Evolutionary conservation across 2,329 filamentous ascomycete species (phyloP), one percentile per base, ranked within the genome.

Genomic region (Fusarium fujikuroi): DNA sequence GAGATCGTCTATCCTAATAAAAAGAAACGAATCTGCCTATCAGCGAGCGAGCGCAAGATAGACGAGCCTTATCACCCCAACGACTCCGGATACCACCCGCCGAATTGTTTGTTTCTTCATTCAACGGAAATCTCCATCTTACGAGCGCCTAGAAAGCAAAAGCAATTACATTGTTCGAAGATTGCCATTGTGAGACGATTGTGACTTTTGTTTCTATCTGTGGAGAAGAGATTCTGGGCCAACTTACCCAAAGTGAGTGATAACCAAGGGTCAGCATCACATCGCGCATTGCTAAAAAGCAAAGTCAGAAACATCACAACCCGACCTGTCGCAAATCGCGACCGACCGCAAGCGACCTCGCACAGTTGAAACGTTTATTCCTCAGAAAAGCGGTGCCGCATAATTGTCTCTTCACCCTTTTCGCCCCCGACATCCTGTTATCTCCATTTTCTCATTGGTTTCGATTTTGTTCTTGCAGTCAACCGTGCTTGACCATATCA

Each of bases 201-300:
- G 73, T 72, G 69, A 70, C 62, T 72, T 60, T 59, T 67, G 52
- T 47, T 68, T 64, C 50, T 69, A 43, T 61, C 63, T 43, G 73
- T 75, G 66, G 74, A 75, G 70, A 28, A 69, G 60, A 43, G 56
- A 52, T 47, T 75, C 63, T 61, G 63, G 63, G 47, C 58, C 73
- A 47, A 67, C 58, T 56, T 75, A 62, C 60, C 23, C 65, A 64
- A 62, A 76, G 75, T 77, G 72, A 77, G 76, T 75, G 60, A 66
- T 62, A 56, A 68, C 57, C 61, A 47, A 74, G 66, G 75, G 59
- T 59, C 52, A 77, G 61, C 60, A 73, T 72, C 58, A 75, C 75
- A 71, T 77, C 60, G 69, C 72, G 70, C 70, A 61, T 70, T 69
- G 69, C 75, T 74, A 78, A 78, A 78, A 74, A 76, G 64, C 64